Evolutionary conservation across 768 basidiomycete species (phyloP), one percentile per base, ranked within the genome.

Genomic region (Lactarius indigo): DNA sequence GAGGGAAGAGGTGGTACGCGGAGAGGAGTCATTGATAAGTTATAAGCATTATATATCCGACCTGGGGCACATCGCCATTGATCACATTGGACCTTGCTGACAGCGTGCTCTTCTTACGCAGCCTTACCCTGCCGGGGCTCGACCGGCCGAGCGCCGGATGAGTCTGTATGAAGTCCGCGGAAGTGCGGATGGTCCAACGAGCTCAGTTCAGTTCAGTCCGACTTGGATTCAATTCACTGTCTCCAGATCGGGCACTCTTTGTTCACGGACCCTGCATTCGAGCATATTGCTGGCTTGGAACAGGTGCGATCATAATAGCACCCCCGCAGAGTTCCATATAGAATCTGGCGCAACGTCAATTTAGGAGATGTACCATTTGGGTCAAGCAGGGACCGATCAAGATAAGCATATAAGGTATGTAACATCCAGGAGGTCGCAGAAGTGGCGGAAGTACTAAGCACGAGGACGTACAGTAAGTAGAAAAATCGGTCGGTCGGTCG

Each of bases 401-500:
- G 64, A 68, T 65, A 68, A 66, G 64, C 64, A 30, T 66, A 66
- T 66, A 68, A 61, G 59, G 64, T 68, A 68, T 68, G 67, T 68
- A 50, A 60, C 60, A 58, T 65, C 64, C 55, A 61, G 64, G n/a
- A 52, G n/a, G 64, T 35, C 47, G n/a, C 39, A 55, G 58, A 65
- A 39, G 58, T 59, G 5, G n/a, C 41, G 28, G 56, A 57, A 66
- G 41, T 50, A 62, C 56, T 66, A 63, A 63, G 26, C 47, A 59
- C 31, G 37, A 28, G 54, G 37, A 41, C 57, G 23, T 31, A 31
- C 47, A 23, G 41, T 47, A 57, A 58, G 57, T 23, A 50, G 44
- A 63, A 41, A 28, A 58, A 15, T 63, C 37, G 57, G 61, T 57
- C n/a, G 62, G 62, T 58, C 47, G 47, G 61, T 52, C 56, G 23